Percentiles rank a stretch among this genome's conserved stretches.
Conservation (phyloP, 768 basidiomycete species). For the Cystofilobasidium bisporidii region DNA sequence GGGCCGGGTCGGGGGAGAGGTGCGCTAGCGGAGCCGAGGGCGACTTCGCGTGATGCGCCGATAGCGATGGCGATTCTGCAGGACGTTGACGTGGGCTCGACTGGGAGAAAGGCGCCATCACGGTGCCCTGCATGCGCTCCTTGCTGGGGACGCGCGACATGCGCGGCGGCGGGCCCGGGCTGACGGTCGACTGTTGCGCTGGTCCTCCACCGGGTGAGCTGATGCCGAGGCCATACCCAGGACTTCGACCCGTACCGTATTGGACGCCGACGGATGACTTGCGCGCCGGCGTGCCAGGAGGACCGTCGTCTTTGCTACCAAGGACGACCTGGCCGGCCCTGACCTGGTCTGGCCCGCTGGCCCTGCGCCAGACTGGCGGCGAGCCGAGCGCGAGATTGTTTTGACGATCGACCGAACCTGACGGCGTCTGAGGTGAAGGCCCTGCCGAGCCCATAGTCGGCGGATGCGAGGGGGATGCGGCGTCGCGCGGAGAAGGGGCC, state of each 20-base stretch:
- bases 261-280: neutral
- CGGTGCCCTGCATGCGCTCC: neutral
- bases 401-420: neutral
- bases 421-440: neutral
- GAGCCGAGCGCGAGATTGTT: neutral
- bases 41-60: neutral
- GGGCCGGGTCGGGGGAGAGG: neutral
- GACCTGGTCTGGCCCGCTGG: neutral
- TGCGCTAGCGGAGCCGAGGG: neutral
- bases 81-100: neutral
- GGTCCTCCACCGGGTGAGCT: neutral
- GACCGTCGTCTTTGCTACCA: neutral
- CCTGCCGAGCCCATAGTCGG: neutral
- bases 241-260: neutral
- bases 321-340: neutral
- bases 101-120: neutral
- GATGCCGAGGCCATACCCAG: neutral
- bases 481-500: neutral
- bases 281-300: neutral
- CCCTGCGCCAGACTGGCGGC: constrained; percentile 1
- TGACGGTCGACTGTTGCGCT: neutral
- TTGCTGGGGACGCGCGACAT: neutral
- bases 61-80: neutral
- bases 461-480: constrained; percentile 1
- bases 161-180: neutral